Evolutionary conservation across 371 early-diverging fungal genomes (phyloP).

Genomic region (Catenaria anguillulae): DNA sequence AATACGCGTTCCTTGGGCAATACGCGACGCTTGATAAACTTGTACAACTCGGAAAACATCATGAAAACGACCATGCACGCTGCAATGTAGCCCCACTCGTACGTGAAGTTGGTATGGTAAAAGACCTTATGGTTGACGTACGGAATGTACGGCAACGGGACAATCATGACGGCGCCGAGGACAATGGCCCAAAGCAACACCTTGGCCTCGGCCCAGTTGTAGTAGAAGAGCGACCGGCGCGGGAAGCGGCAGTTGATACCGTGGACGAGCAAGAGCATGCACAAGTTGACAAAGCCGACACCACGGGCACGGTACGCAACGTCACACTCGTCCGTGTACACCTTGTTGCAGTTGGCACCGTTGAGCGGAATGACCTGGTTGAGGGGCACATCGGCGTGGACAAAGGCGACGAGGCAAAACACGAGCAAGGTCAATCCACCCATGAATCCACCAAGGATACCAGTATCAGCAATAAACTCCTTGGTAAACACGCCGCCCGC

Average conservation of each 20-base stretch:
- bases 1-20: no score
- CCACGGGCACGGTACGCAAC: conserved; percentile 61
- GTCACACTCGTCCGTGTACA: conserved; percentile 31
- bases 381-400: not conserved
- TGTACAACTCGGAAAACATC: conserved; percentile 37
- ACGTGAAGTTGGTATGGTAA: conserved; percentile 43
- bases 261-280: conserved; percentile 34
- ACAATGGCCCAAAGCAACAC: conserved; percentile 31
- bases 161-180: conserved; percentile 33
- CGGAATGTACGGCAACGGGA: conserved; percentile 54
- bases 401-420: conserved; percentile 30
- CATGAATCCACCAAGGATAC: conserved; percentile 55
- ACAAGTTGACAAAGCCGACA: conserved; percentile 47
- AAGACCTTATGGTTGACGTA: conserved; percentile 50
- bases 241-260: not conserved
- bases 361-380: not conserved
- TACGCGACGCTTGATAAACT: conserved; percentile 22
- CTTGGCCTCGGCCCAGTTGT: not conserved
- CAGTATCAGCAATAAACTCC: conserved; percentile 41
- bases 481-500: conserved; percentile 25
- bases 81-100: no score
- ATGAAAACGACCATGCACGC: conserved; percentile 52
- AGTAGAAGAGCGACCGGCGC: not conserved
- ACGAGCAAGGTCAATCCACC: conserved; percentile 46
- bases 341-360: conserved; percentile 32